Evolutionary conservation across 2,329 filamentous ascomycete genomes (phyloP).

Genomic region (Zymoseptoria crescenta): DNA sequence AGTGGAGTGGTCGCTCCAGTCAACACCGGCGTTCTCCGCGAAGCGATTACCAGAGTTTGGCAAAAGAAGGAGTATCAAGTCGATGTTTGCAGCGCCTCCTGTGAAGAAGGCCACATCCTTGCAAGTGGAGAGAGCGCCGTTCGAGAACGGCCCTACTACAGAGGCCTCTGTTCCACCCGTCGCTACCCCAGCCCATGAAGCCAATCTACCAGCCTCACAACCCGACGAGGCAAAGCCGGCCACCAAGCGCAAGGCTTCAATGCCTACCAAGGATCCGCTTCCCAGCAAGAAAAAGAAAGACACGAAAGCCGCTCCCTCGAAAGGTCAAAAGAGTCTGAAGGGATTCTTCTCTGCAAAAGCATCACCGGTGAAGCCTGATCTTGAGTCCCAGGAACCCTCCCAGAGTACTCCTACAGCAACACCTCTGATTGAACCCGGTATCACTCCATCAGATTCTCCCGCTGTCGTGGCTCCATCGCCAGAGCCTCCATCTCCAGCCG

Average conservation of each 20-base stretch:
- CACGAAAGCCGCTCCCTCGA: slow-evolving; percentile 25
- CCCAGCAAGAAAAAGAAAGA: slow-evolving; percentile 46
- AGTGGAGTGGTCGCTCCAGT: slow-evolving; percentile 58
- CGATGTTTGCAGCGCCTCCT: slow-evolving; percentile 64
- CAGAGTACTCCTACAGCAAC: not conserved
- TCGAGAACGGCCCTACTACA: not conserved
- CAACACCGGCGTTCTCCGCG: slow-evolving; percentile 67
- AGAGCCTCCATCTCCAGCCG: not conserved
- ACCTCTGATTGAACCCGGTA: not conserved
- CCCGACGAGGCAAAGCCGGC: not conserved
- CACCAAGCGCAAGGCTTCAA: slow-evolving; percentile 30
- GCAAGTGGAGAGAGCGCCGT: not conserved
- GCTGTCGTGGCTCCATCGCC: slow-evolving; percentile 1
- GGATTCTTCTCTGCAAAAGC: slow-evolving; percentile 69
- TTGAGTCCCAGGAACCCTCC: not conserved
- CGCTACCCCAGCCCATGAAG: not conserved
- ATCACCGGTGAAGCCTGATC: not conserved
- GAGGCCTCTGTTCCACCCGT: not conserved
- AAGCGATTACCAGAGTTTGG: slow-evolving; percentile 83
- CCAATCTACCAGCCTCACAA: not conserved
- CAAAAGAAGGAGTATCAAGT: slow-evolving; percentile 73
- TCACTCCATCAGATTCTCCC: not conserved
- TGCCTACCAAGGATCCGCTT: slow-evolving; percentile 20
- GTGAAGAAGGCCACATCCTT: slow-evolving; percentile 37
- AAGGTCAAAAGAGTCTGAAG: slow-evolving; percentile 57